Evolutionary conservation across 768 basidiomycete genomes (phyloP).

Genomic region (Auriscalpium vulgare): DNA sequence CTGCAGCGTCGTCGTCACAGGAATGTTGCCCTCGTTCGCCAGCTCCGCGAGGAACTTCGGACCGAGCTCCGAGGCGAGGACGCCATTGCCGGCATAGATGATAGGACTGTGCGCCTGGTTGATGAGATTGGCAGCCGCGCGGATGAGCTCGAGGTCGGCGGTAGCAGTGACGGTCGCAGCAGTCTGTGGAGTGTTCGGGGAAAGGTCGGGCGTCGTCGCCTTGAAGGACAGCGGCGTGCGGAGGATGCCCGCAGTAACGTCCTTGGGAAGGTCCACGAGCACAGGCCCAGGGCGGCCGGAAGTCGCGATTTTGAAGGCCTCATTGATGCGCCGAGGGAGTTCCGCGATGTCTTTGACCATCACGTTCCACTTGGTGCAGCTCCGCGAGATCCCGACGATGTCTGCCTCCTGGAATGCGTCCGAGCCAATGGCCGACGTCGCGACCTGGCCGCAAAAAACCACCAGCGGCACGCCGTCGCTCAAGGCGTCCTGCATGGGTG

Average conservation of each 20-base stretch:
- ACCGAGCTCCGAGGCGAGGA: conserved; percentile 75
- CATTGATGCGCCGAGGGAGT: conserved; percentile 91
- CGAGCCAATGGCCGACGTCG: conserved; percentile 96
- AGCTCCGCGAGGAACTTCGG: conserved; percentile 77
- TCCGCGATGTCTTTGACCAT: conserved; percentile 98
- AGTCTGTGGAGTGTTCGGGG: conserved; percentile 42
- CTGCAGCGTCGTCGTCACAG: conserved; percentile 93
- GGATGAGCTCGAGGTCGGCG: conserved; percentile 54
- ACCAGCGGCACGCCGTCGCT: conserved; percentile 91
- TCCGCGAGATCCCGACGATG: conserved; percentile 89
- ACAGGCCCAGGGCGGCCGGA: conserved; percentile 96
- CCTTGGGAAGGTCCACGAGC: conserved; percentile 97
- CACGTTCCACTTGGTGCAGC: conserved; percentile 99
- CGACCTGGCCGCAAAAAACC: conserved; percentile 97
- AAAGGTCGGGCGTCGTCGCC: conserved; percentile 73
- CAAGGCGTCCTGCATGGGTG: conserved; percentile 95
- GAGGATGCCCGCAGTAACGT: conserved; percentile 90
- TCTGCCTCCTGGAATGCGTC: conserved; percentile 99
- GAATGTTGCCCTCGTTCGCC: conserved; percentile 82
- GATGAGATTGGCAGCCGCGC: conserved; percentile 83
- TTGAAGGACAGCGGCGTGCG: conserved; percentile 79
- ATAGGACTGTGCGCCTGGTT: conserved; percentile 87
- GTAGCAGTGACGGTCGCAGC: conserved; percentile 4
- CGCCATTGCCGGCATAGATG: conserved; percentile 89
- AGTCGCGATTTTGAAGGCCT: conserved; percentile 98